phyloP scores from a whole-genome alignment of 208 protist genomes.

The Crithidia brevicula region DNA sequence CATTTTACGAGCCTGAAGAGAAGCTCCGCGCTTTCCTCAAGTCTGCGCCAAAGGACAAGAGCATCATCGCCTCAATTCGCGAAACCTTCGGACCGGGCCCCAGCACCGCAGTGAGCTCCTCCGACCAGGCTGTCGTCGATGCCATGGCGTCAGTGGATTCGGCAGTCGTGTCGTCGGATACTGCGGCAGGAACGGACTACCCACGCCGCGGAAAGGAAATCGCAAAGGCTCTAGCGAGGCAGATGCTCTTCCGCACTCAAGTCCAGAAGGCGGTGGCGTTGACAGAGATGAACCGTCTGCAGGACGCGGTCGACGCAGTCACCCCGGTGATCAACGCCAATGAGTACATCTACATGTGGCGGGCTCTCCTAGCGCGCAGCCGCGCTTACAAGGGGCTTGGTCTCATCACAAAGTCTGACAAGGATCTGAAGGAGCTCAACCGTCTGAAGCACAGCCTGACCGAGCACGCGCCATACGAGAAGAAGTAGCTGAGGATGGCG shows the following conservation, averaged over 20 bases:
- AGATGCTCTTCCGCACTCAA: slow-evolving; percentile 80
- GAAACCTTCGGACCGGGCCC: slow-evolving; percentile 64
- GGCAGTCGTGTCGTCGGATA: slow-evolving; percentile 55
- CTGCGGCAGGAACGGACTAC: slow-evolving; percentile 55
- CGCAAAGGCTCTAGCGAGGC: slow-evolving; percentile 51
- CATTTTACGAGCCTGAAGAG: slow-evolving; percentile 76
- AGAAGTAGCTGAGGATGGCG: slow-evolving; percentile 28
- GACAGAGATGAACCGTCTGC: slow-evolving; percentile 64
- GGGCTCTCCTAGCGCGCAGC: slow-evolving; percentile 77
- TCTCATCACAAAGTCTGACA: slow-evolving; percentile 80
- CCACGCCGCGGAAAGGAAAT: slow-evolving; percentile 53
- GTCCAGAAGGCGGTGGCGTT: slow-evolving; percentile 76
- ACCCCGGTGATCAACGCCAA: slow-evolving; percentile 72
- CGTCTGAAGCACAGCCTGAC: slow-evolving; percentile 67
- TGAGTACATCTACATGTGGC: slow-evolving; percentile 92
- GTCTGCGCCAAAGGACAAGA: slow-evolving; percentile 52
- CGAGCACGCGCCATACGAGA: slow-evolving; percentile 47
- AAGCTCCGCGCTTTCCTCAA: slow-evolving; percentile 70
- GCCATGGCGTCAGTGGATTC: slow-evolving; percentile 48
- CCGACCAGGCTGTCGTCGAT: slow-evolving; percentile 64
- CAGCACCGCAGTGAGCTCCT: slow-evolving; percentile 52
- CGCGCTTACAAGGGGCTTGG: slow-evolving; percentile 80
- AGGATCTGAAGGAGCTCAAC: slow-evolving; percentile 80
- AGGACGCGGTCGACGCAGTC: slow-evolving; percentile 74
- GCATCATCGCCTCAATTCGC: slow-evolving; percentile 61